Conservation (phyloP, 176 grass and related monocot species). For the Ensete ventricosum region DNA sequence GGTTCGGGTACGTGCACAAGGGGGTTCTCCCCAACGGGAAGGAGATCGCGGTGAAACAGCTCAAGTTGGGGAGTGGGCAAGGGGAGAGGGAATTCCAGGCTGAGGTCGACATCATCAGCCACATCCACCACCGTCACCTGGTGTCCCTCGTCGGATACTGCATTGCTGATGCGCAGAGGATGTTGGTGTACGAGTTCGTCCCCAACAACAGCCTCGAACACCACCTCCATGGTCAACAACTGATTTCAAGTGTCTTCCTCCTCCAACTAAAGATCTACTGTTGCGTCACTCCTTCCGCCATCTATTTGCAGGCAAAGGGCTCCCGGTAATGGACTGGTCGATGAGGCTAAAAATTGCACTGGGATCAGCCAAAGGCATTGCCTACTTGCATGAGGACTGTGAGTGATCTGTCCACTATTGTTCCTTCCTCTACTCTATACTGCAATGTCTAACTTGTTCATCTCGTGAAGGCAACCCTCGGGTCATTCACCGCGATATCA, state of each 20-base stretch:
- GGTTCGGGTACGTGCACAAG: conserved; percentile 77
- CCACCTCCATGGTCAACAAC: conserved; percentile 39
- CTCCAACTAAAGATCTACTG: background rate
- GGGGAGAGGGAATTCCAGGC: conserved; percentile 62
- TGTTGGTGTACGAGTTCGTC: conserved; percentile 56
- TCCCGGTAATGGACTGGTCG: conserved; percentile 61
- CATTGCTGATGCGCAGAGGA: conserved; percentile 33
- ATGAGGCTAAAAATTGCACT: conserved; percentile 72
- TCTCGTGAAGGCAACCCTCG: conserved; percentile 4
- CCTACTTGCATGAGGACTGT: conserved; percentile 14
- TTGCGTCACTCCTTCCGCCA: background rate
- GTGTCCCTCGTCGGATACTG: conserved; percentile 59
- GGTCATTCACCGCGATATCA: conserved; percentile 61
- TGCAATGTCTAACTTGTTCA: conserved; percentile 2
- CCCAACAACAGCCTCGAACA: conserved; percentile 50
- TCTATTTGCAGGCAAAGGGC: conserved; percentile 41
- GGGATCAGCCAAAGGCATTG: conserved; percentile 73
- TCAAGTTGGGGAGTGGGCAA: conserved; percentile 47
- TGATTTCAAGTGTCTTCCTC: background rate
- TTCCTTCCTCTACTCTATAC: background rate
- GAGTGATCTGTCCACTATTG: conserved; percentile 2
- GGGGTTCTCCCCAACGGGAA: conserved; percentile 45
- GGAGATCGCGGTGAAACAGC: conserved; percentile 45
- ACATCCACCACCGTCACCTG: conserved; percentile 51
- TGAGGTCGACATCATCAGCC: conserved; percentile 56